These are phyloP conservation scores for Alternaria burnsii DNA, from an alignment of 2,329 filamentous ascomycete species.

Conservation along the genomic window DNA sequence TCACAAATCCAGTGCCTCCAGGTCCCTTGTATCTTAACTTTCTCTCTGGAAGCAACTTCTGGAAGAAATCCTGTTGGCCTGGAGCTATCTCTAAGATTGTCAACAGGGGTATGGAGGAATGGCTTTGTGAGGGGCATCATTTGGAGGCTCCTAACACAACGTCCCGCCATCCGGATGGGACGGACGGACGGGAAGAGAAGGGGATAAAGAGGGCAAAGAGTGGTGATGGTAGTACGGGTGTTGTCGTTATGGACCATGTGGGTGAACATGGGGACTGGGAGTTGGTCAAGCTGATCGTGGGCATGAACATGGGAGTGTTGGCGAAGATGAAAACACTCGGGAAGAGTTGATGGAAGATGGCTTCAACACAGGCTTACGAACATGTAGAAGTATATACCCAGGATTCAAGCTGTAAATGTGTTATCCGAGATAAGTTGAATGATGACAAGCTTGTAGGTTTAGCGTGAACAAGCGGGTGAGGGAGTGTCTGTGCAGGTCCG, in stretches of 20 bases:
- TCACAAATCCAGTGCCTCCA: slow-evolving; percentile 53
- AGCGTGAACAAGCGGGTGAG: not conserved
- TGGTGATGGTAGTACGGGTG: slow-evolving; percentile 77
- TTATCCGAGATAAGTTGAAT: not conserved
- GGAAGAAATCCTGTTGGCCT: slow-evolving; percentile 90
- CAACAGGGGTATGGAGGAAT: slow-evolving; percentile 76
- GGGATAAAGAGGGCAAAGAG: slow-evolving; percentile 57
- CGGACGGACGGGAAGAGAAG: slow-evolving; percentile 21
- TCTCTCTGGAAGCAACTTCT: slow-evolving; percentile 90
- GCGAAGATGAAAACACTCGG: slow-evolving; percentile 6
- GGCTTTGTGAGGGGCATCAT: slow-evolving; percentile 64
- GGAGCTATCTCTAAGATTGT: slow-evolving; percentile 87
- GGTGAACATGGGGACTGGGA: slow-evolving; percentile 90
- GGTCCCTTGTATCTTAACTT: slow-evolving; percentile 88
- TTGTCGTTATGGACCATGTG: slow-evolving; percentile 94
- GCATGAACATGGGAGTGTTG: slow-evolving; percentile 78
- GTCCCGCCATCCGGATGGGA: slow-evolving; percentile 25
- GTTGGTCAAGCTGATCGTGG: slow-evolving; percentile 83
- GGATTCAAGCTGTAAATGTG: not conserved
- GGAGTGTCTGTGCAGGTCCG: slow-evolving; percentile 7
- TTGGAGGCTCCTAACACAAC: slow-evolving; percentile 25
- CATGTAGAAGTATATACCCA: not conserved
- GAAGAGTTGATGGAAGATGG: not conserved
- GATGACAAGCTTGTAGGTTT: not conserved
- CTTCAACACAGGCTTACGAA: not conserved